phyloP scores from a whole-genome alignment of 2,329 filamentous ascomycete species.

The Blastomyces parvus region DNA sequence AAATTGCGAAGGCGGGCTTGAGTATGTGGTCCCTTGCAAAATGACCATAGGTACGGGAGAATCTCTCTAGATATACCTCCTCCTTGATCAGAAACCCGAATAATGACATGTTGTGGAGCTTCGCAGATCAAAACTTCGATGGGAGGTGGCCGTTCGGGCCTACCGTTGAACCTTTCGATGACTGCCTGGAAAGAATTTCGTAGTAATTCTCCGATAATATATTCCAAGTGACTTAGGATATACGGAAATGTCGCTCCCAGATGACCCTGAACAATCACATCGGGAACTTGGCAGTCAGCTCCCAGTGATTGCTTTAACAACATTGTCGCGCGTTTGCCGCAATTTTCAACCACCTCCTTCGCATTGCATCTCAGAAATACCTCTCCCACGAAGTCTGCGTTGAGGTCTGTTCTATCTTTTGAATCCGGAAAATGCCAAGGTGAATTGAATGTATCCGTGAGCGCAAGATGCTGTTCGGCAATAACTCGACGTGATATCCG shows the following conservation, averaged over 20 bases:
- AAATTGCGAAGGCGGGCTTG: constrained; percentile 74
- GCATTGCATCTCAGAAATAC: constrained; percentile 91
- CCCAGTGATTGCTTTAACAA: constrained; percentile 69
- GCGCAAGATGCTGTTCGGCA: constrained; percentile 88
- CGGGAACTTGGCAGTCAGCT: constrained; percentile 59
- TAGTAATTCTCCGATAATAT: constrained; percentile 90
- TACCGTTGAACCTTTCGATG: constrained; percentile 59
- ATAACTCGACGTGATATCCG: constrained; percentile 93
- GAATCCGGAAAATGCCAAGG: constrained; percentile 81
- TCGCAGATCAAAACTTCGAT: constrained; percentile 95
- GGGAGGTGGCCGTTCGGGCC: constrained; percentile 52
- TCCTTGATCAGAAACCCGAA: constrained; percentile 89
- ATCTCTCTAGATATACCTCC: constrained; percentile 81
- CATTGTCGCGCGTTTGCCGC: constrained; percentile 63
- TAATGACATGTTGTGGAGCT: constrained; percentile 87
- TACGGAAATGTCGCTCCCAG: constrained; percentile 88
- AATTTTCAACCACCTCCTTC: constrained; percentile 76
- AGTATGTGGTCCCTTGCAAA: constrained; percentile 81
- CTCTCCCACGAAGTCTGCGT: constrained; percentile 82
- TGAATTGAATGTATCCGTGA: constrained; percentile 88
- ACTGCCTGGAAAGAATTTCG: constrained; percentile 92
- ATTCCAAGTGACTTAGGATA: constrained; percentile 90
- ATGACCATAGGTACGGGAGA: constrained; percentile 89
- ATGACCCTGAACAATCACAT: constrained; percentile 76
- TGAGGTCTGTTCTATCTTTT: constrained; percentile 52